Percentiles rank a stretch among this genome's conserved stretches.
Conservation (phyloP, 148 eudicot genomes). For the Camellia sinensis region DNA sequence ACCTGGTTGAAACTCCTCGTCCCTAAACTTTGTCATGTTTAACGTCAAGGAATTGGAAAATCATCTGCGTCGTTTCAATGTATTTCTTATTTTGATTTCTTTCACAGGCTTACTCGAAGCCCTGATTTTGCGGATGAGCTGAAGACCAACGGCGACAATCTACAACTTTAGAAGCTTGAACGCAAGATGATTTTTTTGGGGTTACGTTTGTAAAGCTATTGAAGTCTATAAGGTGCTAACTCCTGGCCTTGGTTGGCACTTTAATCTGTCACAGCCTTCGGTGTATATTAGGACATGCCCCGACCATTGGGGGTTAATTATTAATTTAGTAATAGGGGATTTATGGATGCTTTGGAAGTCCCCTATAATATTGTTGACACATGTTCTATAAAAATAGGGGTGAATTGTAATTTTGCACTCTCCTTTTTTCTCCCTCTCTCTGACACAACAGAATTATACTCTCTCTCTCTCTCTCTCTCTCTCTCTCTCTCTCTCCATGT, state of each 20-base stretch:
- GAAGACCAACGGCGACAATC: not conserved
- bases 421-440: not conserved
- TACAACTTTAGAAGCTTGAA: not conserved
- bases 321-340: not conserved
- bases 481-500: no score
- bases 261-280: not conserved
- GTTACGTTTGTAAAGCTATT: conserved; percentile 6
- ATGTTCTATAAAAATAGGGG: not conserved
- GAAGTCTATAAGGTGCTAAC: conserved; percentile 6
- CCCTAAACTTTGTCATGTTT: not conserved
- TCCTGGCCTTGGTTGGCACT: not conserved
- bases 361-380: not conserved
- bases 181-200: not conserved
- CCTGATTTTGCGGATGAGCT: not conserved
- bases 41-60: not conserved
- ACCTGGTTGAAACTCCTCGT: conserved; percentile 26
- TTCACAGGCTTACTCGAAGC: conserved; percentile 7
- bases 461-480: no score
- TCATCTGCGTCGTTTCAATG: not conserved
- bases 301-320: not conserved
- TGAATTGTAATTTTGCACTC: not conserved
- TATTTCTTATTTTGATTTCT: not conserved
- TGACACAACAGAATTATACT: no score
- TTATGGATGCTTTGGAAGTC: conserved; percentile 6
- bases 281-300: conserved; percentile 13